Conservation (phyloP, 1,139 yeast genomes). For the Zhuliangozyma parablackwelliae region DNA sequence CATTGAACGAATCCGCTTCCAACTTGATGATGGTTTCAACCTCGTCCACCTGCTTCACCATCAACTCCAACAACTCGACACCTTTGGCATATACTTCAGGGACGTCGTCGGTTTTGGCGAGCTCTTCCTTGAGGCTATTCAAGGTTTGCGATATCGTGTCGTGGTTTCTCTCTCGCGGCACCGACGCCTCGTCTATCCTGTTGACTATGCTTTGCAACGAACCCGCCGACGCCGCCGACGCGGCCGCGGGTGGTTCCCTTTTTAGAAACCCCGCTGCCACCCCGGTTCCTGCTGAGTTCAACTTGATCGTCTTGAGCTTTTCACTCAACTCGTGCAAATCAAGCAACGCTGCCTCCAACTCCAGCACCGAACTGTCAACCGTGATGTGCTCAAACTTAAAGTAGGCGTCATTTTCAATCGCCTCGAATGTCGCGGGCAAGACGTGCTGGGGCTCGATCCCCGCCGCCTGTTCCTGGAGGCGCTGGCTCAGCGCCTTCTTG, state of each 20-base stretch:
- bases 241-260: neutral
- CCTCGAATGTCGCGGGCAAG: conserved; percentile 11
- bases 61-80: conserved; percentile 9
- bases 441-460: conserved; percentile 6
- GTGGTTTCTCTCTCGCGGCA: too few species aligned
- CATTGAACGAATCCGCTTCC: conserved; percentile 11
- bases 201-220: too few species aligned
- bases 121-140: conserved; percentile 1
- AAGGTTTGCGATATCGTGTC: conserved; percentile 1
- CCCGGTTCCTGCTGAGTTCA: conserved; percentile 9
- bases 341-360: conserved; percentile 26
- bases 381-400: conserved; percentile 11
- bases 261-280: conserved; percentile 1
- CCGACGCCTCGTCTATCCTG: too few species aligned
- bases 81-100: neutral
- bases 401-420: conserved; percentile 12
- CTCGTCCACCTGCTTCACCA: conserved; percentile 11
- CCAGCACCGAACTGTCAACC: conserved; percentile 18
- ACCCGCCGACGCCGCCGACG: neutral
- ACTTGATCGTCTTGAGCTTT: conserved; percentile 25
- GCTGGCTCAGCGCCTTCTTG: conserved; percentile 23
- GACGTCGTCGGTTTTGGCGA: neutral
- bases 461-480: conserved; percentile 9
- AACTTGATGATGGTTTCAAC: conserved; percentile 9
- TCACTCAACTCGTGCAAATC: conserved; percentile 32